phyloP scores from a whole-genome alignment of 345 rosid genomes.

The Salix exigua region DNA sequence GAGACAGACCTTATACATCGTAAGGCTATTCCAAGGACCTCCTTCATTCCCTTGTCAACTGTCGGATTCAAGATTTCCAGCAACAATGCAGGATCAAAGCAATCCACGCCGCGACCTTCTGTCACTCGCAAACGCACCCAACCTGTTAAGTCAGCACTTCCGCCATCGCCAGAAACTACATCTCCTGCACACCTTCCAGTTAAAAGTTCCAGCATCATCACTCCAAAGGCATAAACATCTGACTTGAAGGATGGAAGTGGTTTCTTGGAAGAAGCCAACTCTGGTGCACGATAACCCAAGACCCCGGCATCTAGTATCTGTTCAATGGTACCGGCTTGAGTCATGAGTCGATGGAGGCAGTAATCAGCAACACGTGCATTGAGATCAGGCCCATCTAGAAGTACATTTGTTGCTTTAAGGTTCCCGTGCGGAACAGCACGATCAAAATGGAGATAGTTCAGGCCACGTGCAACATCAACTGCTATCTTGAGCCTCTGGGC shows the following conservation, averaged over 20 bases:
- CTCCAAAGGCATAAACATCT: constrained; percentile 93
- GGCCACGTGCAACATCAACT: constrained; percentile 97
- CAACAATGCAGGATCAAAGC: constrained; percentile 61
- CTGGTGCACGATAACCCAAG: constrained; percentile 89
- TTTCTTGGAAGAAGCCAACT: constrained; percentile 82
- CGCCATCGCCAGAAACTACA: constrained; percentile 74
- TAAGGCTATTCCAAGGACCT: constrained; percentile 82
- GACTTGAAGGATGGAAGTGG: constrained; percentile 91
- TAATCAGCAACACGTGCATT: constrained; percentile 93
- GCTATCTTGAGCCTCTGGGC: constrained; percentile 78
- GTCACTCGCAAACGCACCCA: constrained; percentile 69
- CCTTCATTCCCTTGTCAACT: constrained; percentile 83
- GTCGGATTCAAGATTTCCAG: constrained; percentile 51
- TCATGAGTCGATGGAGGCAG: constrained; percentile 95
- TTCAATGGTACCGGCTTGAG: constrained; percentile 87
- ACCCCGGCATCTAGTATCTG: constrained; percentile 95
- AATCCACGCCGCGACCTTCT: constrained; percentile 65
- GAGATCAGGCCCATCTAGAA: constrained; percentile 85
- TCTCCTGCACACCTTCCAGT: constrained; percentile 95
- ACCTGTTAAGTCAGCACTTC: constrained; percentile 74
- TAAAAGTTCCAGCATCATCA: constrained; percentile 69
- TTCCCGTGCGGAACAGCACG: constrained; percentile 97
- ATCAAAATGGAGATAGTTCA: constrained; percentile 95
- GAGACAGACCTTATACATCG: constrained; percentile 74
- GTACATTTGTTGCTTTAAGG: constrained; percentile 79